phyloP scores from a whole-genome alignment of 2,329 filamentous ascomycete genomes.

The Neophaeococcomyces aloes region DNA sequence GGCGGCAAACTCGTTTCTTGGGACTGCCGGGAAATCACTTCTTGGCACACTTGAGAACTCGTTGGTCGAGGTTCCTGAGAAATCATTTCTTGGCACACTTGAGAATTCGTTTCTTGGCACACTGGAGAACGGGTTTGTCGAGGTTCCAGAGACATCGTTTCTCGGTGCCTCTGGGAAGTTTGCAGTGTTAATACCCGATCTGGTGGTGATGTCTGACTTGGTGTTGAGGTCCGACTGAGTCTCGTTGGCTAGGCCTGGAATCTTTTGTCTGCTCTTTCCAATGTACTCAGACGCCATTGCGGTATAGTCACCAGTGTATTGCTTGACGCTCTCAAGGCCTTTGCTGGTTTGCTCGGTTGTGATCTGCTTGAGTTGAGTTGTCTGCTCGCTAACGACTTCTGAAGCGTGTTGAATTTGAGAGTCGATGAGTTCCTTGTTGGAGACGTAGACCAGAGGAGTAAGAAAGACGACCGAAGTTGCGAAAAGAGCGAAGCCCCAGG shows the following conservation, averaged over 20 bases:
- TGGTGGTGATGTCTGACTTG: no score
- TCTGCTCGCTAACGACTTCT: slow-evolving; percentile 47
- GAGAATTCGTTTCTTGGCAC: no score
- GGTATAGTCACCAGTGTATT: slow-evolving; percentile 50
- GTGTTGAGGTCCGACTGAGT: slow-evolving; percentile 26
- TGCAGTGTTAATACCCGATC: slow-evolving; percentile 31
- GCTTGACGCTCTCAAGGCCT: slow-evolving; percentile 47
- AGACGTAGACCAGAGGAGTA: slow-evolving; percentile 52
- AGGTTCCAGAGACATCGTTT: slow-evolving; percentile 27
- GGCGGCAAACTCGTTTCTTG: no score
- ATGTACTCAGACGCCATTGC: slow-evolving; percentile 50
- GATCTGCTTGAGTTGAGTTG: slow-evolving; percentile 49
- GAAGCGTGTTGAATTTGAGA: slow-evolving; percentile 46
- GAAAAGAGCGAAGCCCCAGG: slow-evolving; percentile 53
- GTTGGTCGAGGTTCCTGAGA: no score
- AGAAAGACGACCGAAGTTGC: slow-evolving; percentile 48
- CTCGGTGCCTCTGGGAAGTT: slow-evolving; percentile 42
- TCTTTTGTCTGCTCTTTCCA: slow-evolving; percentile 27
- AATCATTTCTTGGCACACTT: no score
- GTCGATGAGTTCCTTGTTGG: slow-evolving; percentile 56
- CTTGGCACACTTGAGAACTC: no score
- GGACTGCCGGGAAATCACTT: no score
- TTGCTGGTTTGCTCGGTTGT: slow-evolving; percentile 50
- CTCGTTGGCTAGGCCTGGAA: slow-evolving; percentile 23
- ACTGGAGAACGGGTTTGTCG: no score